phyloP scores from a whole-genome alignment of 192 early-diverging fungal species.

The Phycomyces nitens region DNA sequence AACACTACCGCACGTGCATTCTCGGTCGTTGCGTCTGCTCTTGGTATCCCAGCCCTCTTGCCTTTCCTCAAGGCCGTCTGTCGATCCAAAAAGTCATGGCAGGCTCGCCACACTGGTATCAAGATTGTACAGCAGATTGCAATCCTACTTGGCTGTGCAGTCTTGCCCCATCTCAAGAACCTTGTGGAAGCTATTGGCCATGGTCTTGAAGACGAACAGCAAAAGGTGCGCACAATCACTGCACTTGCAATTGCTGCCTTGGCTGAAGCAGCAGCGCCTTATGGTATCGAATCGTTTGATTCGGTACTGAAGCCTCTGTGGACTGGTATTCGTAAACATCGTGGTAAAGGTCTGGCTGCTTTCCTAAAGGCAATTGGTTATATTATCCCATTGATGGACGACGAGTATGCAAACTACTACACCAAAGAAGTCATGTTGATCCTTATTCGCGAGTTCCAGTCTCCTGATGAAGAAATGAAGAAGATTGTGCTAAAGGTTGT shows the following conservation, averaged over 20 bases:
- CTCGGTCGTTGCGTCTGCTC: slow-evolving; percentile 93
- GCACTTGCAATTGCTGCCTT: slow-evolving; percentile 92
- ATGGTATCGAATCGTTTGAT: slow-evolving; percentile 98
- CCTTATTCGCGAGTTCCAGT: slow-evolving; percentile 93
- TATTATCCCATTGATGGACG: slow-evolving; percentile 97
- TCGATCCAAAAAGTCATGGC: slow-evolving; percentile 93
- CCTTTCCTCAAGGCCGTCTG: slow-evolving; percentile 97
- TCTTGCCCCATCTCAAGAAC: slow-evolving; percentile 90
- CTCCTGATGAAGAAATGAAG: slow-evolving; percentile 98
- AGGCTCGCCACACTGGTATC: slow-evolving; percentile 96
- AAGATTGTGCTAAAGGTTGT: slow-evolving; percentile 97
- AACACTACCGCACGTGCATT: slow-evolving; percentile 98
- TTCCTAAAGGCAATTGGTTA: slow-evolving; percentile 99
- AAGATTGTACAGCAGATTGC: slow-evolving; percentile 98
- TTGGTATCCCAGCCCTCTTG: slow-evolving; percentile 90
- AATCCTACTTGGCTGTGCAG: slow-evolving; percentile 88
- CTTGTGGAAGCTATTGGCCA: slow-evolving; percentile 89
- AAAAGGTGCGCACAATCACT: slow-evolving; percentile 93
- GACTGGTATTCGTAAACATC: slow-evolving; percentile 90
- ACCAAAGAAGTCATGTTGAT: slow-evolving; percentile 92
- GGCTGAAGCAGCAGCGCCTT: slow-evolving; percentile 95
- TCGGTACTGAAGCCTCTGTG: slow-evolving; percentile 85
- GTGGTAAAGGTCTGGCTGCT: slow-evolving; percentile 93
- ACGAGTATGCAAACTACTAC: slow-evolving; percentile 90
- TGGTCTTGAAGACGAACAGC: slow-evolving; percentile 94